Evolutionary conservation across 1,284 basidiomycete genomes (phyloP).

Genomic region (Moesziomyces sp.): DNA sequence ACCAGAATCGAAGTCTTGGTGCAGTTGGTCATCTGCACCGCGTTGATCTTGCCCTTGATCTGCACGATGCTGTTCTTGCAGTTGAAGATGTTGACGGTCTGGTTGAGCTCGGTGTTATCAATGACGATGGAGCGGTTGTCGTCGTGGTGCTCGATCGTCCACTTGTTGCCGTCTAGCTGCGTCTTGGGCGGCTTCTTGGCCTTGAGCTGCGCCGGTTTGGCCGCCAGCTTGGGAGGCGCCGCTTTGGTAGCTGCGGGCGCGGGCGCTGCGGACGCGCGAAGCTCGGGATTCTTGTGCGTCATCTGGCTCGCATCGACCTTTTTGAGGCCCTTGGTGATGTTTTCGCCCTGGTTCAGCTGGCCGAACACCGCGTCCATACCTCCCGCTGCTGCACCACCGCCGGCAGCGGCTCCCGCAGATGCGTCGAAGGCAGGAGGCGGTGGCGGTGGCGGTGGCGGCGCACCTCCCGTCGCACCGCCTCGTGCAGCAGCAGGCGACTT

Average conservation of each 20-base stretch:
- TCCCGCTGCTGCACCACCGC: constrained; percentile 59
- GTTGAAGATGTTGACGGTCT: constrained; percentile 88
- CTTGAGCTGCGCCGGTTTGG: constrained; percentile 54
- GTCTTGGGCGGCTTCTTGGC: constrained; percentile 91
- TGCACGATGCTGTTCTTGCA: constrained; percentile 90
- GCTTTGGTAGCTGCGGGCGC: constrained; percentile 30
- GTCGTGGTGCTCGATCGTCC: constrained; percentile 94
- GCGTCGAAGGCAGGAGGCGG: constrained; percentile 68
- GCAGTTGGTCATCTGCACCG: constrained; percentile 81
- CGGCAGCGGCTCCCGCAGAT: constrained; percentile 55
- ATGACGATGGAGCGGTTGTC: constrained; percentile 81
- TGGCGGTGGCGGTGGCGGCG: constrained; percentile 70
- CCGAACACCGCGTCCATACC: constrained; percentile 91
- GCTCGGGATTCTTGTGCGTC: constrained; percentile 97
- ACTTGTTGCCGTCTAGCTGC: constrained; percentile 90
- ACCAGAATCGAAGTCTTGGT: constrained; percentile 87
- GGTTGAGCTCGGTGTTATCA: constrained; percentile 81
- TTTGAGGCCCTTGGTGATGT: constrained; percentile 87
- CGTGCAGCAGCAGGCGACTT: constrained; percentile 33
- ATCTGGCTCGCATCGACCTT: constrained; percentile 96
- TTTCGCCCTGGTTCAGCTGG: constrained; percentile 87
- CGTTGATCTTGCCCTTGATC: constrained; percentile 94
- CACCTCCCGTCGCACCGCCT: constrained; percentile 73
- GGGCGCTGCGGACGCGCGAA: constrained; percentile 71
- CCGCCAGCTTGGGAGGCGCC: constrained; percentile 50